Conservation (phyloP, 768 basidiomycete species). For the Polyporus arcularius region DNA sequence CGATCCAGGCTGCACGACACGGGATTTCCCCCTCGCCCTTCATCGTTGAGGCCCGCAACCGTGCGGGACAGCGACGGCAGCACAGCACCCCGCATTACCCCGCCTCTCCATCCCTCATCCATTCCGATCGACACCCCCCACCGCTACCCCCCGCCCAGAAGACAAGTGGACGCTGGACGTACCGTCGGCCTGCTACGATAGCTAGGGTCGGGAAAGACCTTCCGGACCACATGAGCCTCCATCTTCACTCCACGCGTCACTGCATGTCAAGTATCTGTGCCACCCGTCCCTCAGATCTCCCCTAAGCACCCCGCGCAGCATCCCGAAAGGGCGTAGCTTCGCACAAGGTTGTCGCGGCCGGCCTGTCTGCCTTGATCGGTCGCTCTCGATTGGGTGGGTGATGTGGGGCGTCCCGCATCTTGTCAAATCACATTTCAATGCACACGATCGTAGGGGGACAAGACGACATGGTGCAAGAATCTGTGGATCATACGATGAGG, state of each 20-base stretch:
- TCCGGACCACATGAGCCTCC: not conserved
- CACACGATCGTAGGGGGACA: no score
- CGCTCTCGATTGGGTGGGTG: not conserved
- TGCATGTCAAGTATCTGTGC: not conserved
- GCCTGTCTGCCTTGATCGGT: not conserved
- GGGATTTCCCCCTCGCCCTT: not conserved
- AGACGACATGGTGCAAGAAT: no score
- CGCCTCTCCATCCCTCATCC: not conserved
- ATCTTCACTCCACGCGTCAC: not conserved
- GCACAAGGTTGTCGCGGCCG: not conserved
- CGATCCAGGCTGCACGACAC: not conserved
- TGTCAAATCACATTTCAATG: no score
- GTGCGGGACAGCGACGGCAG: conserved; percentile 9
- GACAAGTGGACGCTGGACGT: not conserved
- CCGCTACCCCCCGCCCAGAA: not conserved
- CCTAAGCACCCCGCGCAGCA: not conserved
- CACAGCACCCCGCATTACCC: conserved; percentile 1
- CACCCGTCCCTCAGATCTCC: not conserved
- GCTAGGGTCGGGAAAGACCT: not conserved
- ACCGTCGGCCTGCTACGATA: not conserved
- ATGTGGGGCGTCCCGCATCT: no score
- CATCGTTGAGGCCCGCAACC: not conserved
- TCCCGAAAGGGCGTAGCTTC: not conserved
- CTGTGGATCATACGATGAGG: no score
- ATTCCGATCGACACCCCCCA: not conserved